Evolutionary conservation across 2,329 filamentous ascomycete species (phyloP).

Genomic region (Fusarium acutatum): DNA sequence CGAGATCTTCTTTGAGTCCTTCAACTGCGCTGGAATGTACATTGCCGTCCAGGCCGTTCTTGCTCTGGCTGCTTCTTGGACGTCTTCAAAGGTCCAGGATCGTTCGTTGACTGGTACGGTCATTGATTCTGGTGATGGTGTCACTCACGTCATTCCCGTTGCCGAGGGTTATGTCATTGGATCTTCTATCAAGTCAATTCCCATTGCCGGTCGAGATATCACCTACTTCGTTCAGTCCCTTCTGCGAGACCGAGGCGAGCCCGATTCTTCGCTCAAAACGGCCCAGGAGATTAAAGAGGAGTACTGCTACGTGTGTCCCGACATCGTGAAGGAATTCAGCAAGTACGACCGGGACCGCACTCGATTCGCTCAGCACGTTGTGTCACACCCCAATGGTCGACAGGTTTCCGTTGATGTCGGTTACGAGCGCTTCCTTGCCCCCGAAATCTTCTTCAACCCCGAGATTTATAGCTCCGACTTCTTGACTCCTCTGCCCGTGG

Average conservation of each 20-base stretch:
- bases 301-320: conserved; percentile 97
- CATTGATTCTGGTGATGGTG: conserved; percentile 98
- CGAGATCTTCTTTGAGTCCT: conserved; percentile 99
- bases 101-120: conserved; percentile 96
- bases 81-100: conserved; percentile 96
- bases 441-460: conserved; percentile 99
- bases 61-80: conserved; percentile 97
- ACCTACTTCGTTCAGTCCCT: conserved; percentile 99
- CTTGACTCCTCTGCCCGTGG: conserved; percentile 89
- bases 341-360: conserved; percentile 93
- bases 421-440: conserved; percentile 96
- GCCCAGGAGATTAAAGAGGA: conserved; percentile 99
- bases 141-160: conserved; percentile 98
- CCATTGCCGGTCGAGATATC: conserved; percentile 96
- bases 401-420: conserved; percentile 90
- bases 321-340: conserved; percentile 98
- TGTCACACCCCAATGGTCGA: conserved; percentile 85
- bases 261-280: conserved; percentile 96
- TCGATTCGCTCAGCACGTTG: conserved; percentile 89
- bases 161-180: conserved; percentile 99
- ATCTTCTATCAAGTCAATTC: conserved; percentile 98
- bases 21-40: conserved; percentile 98
- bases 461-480: conserved; percentile 99
- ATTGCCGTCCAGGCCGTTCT: conserved; percentile 98
- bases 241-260: conserved; percentile 93